Percentiles rank a stretch among this genome's conserved stretches.
Conservation (phyloP, 2,329 filamentous ascomycete genomes). For the Colletotrichum higginsianum region DNA sequence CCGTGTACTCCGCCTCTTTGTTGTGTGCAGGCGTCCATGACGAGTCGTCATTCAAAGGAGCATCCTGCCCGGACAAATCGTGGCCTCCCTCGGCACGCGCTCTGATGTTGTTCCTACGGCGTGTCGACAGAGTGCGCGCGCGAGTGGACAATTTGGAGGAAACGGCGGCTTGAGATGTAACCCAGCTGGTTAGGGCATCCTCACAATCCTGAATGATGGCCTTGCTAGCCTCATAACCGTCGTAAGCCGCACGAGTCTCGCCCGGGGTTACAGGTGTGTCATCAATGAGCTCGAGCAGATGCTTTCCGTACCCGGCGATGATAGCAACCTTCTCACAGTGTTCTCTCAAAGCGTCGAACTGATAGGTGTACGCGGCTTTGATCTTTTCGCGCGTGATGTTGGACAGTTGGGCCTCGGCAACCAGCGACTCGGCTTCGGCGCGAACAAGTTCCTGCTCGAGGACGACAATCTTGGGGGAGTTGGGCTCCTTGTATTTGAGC, state of each 20-base stretch:
- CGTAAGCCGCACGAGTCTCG: constrained; percentile 95
- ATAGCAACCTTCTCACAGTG: constrained; percentile 99
- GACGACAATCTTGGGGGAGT: constrained; percentile 96
- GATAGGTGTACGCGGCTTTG: constrained; percentile 97
- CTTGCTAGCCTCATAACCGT: constrained; percentile 98
- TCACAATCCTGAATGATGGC: constrained; percentile 99
- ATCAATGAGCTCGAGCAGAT: constrained; percentile 96
- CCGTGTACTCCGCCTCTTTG: constrained; percentile 69
- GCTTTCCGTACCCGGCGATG: constrained; percentile 97
- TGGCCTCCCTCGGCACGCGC: constrained; percentile 77
- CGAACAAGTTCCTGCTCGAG: constrained; percentile 98
- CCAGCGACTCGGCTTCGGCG: constrained; percentile 98
- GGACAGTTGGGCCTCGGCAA: constrained; percentile 96
- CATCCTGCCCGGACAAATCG: constrained; percentile 88
- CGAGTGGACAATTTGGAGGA: constrained; percentile 89
- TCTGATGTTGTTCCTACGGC: constrained; percentile 80
- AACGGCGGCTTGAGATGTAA: constrained; percentile 89
- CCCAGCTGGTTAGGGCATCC: constrained; percentile 97
- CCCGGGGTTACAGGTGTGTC: constrained; percentile 97
- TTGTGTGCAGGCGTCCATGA: constrained; percentile 86
- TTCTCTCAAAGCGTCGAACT: constrained; percentile 97
- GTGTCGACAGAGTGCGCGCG: constrained; percentile 88
- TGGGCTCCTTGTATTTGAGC: constrained; percentile 99
- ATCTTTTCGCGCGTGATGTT: constrained; percentile 99
- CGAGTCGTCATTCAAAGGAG: constrained; percentile 82